Conservation (phyloP, 768 basidiomycete genomes). For the Mycena crocata region DNA sequence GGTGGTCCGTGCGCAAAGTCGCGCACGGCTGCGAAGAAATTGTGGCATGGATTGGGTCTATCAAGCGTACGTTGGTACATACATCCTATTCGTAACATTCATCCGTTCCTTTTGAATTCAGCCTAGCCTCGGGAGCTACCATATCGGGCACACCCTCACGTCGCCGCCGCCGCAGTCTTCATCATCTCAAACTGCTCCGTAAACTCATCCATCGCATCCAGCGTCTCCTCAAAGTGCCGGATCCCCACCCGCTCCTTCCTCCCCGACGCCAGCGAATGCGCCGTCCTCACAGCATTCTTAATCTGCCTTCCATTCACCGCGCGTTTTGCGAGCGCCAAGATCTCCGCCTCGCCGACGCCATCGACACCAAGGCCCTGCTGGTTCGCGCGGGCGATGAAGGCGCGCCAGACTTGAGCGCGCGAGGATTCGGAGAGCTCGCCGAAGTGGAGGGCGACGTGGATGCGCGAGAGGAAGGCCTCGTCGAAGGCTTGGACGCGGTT, state of each 20-base stretch:
- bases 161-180: slow-evolving; percentile 9
- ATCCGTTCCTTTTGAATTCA: too few species aligned
- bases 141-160: too few species aligned
- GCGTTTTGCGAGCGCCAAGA: slow-evolving; percentile 59
- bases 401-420: slow-evolving; percentile 70
- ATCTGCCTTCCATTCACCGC: slow-evolving; percentile 74
- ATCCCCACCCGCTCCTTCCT: slow-evolving; percentile 59
- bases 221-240: slow-evolving; percentile 62
- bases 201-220: slow-evolving; percentile 74
- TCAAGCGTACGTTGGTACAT: too few species aligned
- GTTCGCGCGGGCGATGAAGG: slow-evolving; percentile 59
- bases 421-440: slow-evolving; percentile 64
- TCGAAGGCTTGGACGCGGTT: slow-evolving; percentile 71
- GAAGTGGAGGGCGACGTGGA: slow-evolving; percentile 76
- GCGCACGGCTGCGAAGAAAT: too few species aligned
- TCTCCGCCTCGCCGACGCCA: slow-evolving; percentile 58
- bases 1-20: too few species aligned
- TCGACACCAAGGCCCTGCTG: slow-evolving; percentile 49
- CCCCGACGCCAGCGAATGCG: slow-evolving; percentile 67
- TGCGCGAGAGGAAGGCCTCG: slow-evolving; percentile 74
- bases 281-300: slow-evolving; percentile 76
- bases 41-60: too few species aligned
- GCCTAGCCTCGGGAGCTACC: too few species aligned
- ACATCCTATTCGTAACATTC: too few species aligned
- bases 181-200: slow-evolving; percentile 53